These are phyloP conservation scores for Bruguiera sexangula DNA, from an alignment of 345 rosid species.

Conservation along the genomic window DNA sequence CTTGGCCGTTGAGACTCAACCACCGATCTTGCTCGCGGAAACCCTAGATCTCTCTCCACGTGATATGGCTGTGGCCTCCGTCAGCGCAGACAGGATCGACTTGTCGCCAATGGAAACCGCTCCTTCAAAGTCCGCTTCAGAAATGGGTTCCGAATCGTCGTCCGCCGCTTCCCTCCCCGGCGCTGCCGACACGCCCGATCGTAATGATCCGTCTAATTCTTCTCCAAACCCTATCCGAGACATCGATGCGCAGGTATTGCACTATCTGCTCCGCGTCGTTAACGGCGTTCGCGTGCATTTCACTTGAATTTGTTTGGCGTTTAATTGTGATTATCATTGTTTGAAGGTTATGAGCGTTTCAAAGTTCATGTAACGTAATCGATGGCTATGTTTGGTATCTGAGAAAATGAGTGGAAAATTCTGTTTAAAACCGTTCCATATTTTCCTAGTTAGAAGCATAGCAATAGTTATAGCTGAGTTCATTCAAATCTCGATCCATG, in stretches of 20 bases:
- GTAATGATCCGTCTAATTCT: slow-evolving; percentile 41
- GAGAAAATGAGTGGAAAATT: too few relatives aligned
- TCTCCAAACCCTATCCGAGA: slow-evolving; percentile 48
- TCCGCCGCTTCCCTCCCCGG: slow-evolving; percentile 30
- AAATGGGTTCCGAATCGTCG: slow-evolving; percentile 34
- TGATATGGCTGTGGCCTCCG: slow-evolving; percentile 47
- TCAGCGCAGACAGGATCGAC: slow-evolving; percentile 35
- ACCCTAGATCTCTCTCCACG: slow-evolving; percentile 13
- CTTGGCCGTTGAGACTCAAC: neutral
- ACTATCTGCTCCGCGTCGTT: neutral
- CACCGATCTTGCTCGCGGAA: neutral
- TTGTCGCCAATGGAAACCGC: slow-evolving; percentile 35
- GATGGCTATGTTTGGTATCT: too few relatives aligned
- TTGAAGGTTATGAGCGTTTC: too few relatives aligned
- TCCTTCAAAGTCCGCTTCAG: slow-evolving; percentile 32
- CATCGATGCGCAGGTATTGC: slow-evolving; percentile 50
- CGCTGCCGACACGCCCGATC: slow-evolving; percentile 51
- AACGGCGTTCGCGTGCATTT: neutral
- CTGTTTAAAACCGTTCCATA: too few relatives aligned
- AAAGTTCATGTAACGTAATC: too few relatives aligned
- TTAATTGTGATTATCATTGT: neutral
- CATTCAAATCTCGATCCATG: too few relatives aligned
- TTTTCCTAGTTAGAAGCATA: too few relatives aligned
- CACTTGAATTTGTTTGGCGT: neutral
- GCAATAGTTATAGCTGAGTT: too few relatives aligned